A percentile compares a stretch with the other conserved stretches of the same genome.
Conservation (phyloP, 2,329 filamentous ascomycete species). For the Venturia effusa region DNA sequence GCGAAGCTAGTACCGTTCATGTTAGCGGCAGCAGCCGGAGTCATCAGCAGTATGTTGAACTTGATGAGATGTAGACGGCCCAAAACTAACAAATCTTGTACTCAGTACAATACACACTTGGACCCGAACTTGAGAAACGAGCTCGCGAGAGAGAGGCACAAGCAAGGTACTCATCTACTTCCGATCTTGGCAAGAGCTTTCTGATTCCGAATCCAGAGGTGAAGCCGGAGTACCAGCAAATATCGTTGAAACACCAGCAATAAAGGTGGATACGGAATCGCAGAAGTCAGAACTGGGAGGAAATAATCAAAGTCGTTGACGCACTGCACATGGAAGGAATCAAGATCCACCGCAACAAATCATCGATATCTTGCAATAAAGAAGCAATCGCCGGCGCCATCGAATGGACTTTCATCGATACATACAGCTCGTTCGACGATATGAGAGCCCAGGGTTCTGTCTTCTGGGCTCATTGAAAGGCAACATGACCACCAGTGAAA, state of each 20-base stretch:
- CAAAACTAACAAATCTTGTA: neutral
- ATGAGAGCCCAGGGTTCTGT: too few relatives aligned
- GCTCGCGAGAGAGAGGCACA: neutral
- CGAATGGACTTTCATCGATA: neutral
- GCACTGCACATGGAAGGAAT: neutral
- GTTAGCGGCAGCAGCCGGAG: neutral
- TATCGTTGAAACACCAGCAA: neutral
- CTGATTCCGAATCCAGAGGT: neutral
- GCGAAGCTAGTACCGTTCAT: neutral
- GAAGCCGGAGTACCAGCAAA: neutral
- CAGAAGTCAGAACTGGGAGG: neutral
- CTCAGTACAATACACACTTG: conserved; percentile 1
- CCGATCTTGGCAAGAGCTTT: neutral
- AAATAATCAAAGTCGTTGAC: neutral
- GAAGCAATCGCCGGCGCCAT: neutral
- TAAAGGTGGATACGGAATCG: neutral
- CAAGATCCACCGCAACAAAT: neutral
- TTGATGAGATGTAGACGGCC: neutral
- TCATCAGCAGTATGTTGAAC: neutral
- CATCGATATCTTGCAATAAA: neutral
- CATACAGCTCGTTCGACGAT: neutral
- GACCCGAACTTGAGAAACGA: neutral
- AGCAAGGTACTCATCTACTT: neutral
- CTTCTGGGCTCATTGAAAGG: too few relatives aligned
- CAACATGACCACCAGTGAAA: too few relatives aligned